These are phyloP conservation scores for Chenopodium formosanum DNA, from an alignment of 148 eudicot genomes.

Conservation along the genomic window DNA sequence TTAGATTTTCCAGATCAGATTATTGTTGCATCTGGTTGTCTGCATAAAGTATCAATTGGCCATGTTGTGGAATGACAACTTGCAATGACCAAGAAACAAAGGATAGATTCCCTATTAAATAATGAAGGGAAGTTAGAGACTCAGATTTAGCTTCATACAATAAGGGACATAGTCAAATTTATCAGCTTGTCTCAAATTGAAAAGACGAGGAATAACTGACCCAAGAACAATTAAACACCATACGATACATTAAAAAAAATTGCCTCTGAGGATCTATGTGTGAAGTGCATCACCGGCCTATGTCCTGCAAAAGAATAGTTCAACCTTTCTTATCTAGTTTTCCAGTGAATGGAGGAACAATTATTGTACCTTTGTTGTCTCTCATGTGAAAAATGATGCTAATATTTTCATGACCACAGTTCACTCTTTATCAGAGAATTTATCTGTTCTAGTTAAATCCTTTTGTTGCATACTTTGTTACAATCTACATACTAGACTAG, in stretches of 20 bases:
- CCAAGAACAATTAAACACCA: background rate
- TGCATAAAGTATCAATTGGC: conserved; percentile 16
- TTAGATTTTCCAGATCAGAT: conserved; percentile 14
- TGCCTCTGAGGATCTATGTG: background rate
- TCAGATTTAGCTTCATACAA: conserved; percentile 16
- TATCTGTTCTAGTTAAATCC: background rate
- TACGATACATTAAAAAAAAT: background rate
- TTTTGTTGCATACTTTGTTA: background rate
- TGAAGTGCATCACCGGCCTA: conserved; percentile 16
- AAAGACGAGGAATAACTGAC: background rate
- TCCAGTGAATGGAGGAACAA: background rate
- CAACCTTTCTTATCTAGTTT: background rate
- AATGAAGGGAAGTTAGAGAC: conserved; percentile 10
- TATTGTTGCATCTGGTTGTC: conserved; percentile 9
- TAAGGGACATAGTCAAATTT: background rate
- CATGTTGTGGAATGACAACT: conserved; percentile 12
- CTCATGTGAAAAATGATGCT: background rate
- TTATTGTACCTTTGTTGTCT: background rate
- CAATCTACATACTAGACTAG: background rate
- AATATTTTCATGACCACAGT: background rate
- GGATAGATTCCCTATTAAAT: conserved; percentile 7
- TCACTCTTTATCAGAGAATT: background rate
- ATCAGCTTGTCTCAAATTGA: conserved; percentile 13
- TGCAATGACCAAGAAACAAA: background rate
- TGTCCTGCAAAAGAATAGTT: background rate